These are phyloP conservation scores for Syncephalis plumigaleata DNA, from an alignment of 371 early-diverging fungal species.

Conservation along the genomic window DNA sequence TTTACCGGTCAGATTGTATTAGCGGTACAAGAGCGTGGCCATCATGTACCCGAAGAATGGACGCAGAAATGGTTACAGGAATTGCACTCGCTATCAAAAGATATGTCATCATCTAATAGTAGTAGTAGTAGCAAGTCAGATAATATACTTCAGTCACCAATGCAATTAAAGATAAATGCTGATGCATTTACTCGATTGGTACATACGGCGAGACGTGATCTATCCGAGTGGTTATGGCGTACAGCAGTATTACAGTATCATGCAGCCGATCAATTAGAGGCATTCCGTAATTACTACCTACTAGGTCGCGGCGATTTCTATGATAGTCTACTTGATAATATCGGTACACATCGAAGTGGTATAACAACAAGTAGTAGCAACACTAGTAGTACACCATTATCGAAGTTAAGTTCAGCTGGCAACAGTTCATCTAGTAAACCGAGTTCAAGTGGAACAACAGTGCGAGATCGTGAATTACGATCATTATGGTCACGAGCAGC, in stretches of 20 bases:
- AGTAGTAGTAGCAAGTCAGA: too few species aligned
- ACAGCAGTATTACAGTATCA: conserved; percentile 44
- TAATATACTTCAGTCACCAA: not conserved
- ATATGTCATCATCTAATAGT: too few species aligned
- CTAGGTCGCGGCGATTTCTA: conserved; percentile 52
- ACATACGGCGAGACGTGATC: conserved; percentile 24
- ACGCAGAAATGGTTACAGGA: too few species aligned
- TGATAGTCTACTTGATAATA: conserved; percentile 36
- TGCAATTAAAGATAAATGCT: not conserved
- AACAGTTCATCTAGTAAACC: conserved; percentile 20
- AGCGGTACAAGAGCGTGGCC: too few species aligned
- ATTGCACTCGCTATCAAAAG: not conserved
- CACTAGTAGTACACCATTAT: too few species aligned
- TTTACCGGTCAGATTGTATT: too few species aligned
- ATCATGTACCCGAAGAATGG: too few species aligned
- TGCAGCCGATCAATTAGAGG: conserved; percentile 28
- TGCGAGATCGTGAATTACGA: conserved; percentile 37
- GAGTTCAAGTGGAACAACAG: conserved; percentile 6
- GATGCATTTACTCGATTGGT: not conserved
- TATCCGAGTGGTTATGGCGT: conserved; percentile 47
- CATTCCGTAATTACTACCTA: conserved; percentile 43
- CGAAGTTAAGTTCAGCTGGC: too few species aligned
- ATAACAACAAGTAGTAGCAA: too few species aligned
- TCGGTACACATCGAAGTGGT: conserved; percentile 15
- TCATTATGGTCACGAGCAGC: conserved; percentile 29